phyloP scores from a whole-genome alignment of 2,329 filamentous ascomycete species.

The Pseudofabraea citricarpa region DNA sequence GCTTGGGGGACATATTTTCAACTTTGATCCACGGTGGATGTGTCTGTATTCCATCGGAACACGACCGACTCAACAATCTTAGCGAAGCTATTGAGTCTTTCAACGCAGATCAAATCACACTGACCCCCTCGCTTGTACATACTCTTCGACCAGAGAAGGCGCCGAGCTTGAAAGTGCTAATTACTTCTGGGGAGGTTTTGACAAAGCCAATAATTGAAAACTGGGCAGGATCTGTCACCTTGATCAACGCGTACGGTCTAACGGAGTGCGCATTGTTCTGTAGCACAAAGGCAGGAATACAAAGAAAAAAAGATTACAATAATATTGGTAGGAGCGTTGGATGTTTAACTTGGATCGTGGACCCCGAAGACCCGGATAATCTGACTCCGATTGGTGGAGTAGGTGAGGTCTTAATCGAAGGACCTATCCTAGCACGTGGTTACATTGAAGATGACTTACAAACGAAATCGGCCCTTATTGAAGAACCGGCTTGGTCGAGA shows the following conservation, averaged over 20 bases:
- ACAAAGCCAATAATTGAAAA: slow-evolving; percentile 30
- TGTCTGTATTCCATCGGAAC: slow-evolving; percentile 35
- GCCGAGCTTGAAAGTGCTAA: slow-evolving; percentile 16
- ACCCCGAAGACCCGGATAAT: slow-evolving; percentile 11
- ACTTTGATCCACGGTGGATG: slow-evolving; percentile 32
- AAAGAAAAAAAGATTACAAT: too few species aligned
- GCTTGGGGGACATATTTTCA: slow-evolving; percentile 29
- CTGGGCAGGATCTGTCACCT: slow-evolving; percentile 31
- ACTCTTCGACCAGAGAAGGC: slow-evolving; percentile 18
- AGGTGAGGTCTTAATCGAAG: slow-evolving; percentile 28
- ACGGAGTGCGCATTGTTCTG: slow-evolving; percentile 12
- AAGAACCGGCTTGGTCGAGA: slow-evolving; percentile 44
- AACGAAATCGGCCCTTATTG: slow-evolving; percentile 53
- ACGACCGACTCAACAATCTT: slow-evolving; percentile 33
- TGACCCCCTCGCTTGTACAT: slow-evolving; percentile 26
- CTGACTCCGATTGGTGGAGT: slow-evolving; percentile 20
- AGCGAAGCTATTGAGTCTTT: slow-evolving; percentile 21
- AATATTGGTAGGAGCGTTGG: slow-evolving; percentile 19
- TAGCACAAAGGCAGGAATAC: not conserved
- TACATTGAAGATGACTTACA: slow-evolving; percentile 55
- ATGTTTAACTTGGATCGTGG: slow-evolving; percentile 31
- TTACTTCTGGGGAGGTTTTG: slow-evolving; percentile 29
- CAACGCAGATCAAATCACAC: slow-evolving; percentile 16
- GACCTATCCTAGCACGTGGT: slow-evolving; percentile 55
- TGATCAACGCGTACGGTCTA: slow-evolving; percentile 39